phyloP scores from a whole-genome alignment of 139 green algal genomes.

The Tetratostichococcus sp. region DNA sequence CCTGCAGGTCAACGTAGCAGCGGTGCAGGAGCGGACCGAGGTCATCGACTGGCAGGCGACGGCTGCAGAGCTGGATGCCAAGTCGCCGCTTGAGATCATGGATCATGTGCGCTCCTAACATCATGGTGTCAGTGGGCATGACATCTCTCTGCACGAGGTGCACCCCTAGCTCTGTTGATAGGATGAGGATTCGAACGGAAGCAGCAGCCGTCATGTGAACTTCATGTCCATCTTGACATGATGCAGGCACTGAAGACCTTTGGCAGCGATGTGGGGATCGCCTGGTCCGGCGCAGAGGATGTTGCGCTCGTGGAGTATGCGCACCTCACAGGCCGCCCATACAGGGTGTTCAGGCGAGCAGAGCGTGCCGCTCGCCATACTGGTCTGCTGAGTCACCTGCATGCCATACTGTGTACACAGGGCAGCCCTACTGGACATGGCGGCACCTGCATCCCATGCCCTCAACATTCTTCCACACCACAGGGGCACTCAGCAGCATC shows the following conservation, averaged over 20 bases:
- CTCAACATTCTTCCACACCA: too few relatives aligned
- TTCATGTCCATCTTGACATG: too few relatives aligned
- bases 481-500: too few relatives aligned
- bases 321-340: conserved; percentile 88
- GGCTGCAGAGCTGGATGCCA: conserved; percentile 64
- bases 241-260: conserved; percentile 82
- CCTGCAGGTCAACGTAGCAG: conserved; percentile 9
- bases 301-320: conserved; percentile 98
- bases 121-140: neutral
- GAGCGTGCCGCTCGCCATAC: too few relatives aligned
- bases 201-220: too few relatives aligned
- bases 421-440: too few relatives aligned
- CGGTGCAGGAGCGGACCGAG: neutral
- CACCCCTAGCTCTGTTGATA: too few relatives aligned
- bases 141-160: too few relatives aligned
- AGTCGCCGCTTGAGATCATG: conserved; percentile 91
- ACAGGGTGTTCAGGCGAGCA: conserved; percentile 89
- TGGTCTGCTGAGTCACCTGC: neutral
- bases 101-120: conserved; percentile 63
- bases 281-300: conserved; percentile 94
- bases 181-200: too few relatives aligned
- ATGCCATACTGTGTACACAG: too few relatives aligned
- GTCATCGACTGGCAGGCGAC: conserved; percentile 48
- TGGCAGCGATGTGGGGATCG: conserved; percentile 85
- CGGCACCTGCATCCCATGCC: too few relatives aligned